A percentile compares a stretch with the other conserved stretches of the same genome.
Evolutionary conservation across 2,329 filamentous ascomycete genomes (phyloP).

Genomic region (Monilinia laxa): DNA sequence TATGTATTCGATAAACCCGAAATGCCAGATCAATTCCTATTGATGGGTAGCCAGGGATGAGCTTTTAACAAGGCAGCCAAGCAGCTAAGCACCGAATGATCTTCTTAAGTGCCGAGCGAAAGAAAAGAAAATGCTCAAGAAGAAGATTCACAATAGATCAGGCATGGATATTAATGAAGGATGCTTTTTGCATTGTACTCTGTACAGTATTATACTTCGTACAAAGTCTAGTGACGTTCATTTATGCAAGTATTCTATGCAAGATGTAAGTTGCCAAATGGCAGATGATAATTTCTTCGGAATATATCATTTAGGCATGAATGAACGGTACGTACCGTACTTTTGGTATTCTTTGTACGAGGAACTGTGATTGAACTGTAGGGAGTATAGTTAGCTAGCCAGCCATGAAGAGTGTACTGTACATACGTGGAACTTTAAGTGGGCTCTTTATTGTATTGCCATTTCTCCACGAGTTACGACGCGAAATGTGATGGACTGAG

Average conservation of each 20-base stretch:
- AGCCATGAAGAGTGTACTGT: neutral
- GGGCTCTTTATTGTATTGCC: neutral
- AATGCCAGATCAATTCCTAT: neutral
- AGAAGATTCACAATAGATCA: constrained; percentile 14
- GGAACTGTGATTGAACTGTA: neutral
- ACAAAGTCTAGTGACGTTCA: constrained; percentile 17
- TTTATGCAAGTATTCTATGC: constrained; percentile 22
- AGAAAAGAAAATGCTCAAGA: neutral
- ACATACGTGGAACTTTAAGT: constrained; percentile 3
- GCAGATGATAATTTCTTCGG: constrained; percentile 17
- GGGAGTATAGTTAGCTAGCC: no score
- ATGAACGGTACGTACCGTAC: constrained; percentile 15
- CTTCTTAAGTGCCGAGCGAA: constrained; percentile 20
- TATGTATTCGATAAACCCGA: constrained; percentile 11
- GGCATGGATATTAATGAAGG: neutral
- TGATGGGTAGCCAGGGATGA: constrained; percentile 20
- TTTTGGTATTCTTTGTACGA: constrained; percentile 8
- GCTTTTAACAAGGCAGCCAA: neutral
- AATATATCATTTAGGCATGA: constrained; percentile 11
- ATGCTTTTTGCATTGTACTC: neutral
- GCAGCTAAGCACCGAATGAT: constrained; percentile 4
- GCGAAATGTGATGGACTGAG: neutral
- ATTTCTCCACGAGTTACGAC: neutral
- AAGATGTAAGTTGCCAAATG: constrained; percentile 14
- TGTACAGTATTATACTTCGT: neutral